A percentile compares a stretch with the other conserved stretches of the same genome.
These are phyloP conservation scores for Myrmaecium sp. DNA, from an alignment of 2,329 filamentous ascomycete genomes.

Conservation along the genomic window DNA sequence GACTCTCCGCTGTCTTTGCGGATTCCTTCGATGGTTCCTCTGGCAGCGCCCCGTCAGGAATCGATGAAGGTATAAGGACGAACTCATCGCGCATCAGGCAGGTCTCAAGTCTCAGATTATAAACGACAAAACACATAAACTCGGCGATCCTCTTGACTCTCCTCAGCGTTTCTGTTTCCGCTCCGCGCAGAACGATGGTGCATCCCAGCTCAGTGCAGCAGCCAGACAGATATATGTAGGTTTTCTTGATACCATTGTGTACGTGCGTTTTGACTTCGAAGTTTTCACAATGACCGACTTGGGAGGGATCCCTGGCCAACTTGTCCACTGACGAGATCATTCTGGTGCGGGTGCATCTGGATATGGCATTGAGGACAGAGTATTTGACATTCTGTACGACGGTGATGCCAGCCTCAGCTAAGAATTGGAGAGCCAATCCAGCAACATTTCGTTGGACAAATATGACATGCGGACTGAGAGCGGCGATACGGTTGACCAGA, in stretches of 20 bases:
- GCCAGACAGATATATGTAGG: slow-evolving; percentile 87
- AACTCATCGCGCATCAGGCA: slow-evolving; percentile 88
- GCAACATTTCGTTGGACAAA: slow-evolving; percentile 90
- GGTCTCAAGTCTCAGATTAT: slow-evolving; percentile 91
- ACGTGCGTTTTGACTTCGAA: slow-evolving; percentile 96
- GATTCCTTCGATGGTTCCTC: neutral
- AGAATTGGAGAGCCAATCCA: slow-evolving; percentile 72
- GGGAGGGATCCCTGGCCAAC: slow-evolving; percentile 57
- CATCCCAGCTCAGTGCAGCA: slow-evolving; percentile 82
- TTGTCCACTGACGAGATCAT: slow-evolving; percentile 94
- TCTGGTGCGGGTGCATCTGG: slow-evolving; percentile 76
- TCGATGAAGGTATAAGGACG: slow-evolving; percentile 56
- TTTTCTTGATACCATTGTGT: slow-evolving; percentile 71
- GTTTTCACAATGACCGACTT: slow-evolving; percentile 62
- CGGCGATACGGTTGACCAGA: slow-evolving; percentile 79
- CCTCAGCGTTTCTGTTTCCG: slow-evolving; percentile 50
- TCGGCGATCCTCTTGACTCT: slow-evolving; percentile 88
- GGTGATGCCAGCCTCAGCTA: slow-evolving; percentile 76
- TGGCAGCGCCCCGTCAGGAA: slow-evolving; percentile 22
- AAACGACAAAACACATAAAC: slow-evolving; percentile 98
- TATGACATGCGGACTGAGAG: slow-evolving; percentile 67
- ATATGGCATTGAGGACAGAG: slow-evolving; percentile 87
- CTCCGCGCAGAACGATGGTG: slow-evolving; percentile 81
- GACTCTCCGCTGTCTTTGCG: neutral
- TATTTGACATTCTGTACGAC: slow-evolving; percentile 95